phyloP scores from a whole-genome alignment of 805 yeast species.

The Kuraishia hungarica region DNA sequence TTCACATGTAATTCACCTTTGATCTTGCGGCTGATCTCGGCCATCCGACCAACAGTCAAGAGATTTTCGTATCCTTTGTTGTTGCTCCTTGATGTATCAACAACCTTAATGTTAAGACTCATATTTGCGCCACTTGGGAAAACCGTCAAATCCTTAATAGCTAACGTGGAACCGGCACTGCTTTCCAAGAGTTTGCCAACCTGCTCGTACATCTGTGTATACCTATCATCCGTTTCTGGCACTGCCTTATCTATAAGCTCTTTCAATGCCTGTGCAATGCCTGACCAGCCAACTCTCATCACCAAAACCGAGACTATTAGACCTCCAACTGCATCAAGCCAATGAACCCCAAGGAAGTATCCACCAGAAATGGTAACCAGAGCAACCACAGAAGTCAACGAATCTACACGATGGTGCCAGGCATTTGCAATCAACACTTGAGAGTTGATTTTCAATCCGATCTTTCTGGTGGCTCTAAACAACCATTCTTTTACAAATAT shows the following conservation, averaged over 20 bases:
- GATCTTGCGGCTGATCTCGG: constrained; percentile 17
- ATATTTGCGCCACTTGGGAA: constrained; percentile 49
- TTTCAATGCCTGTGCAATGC: constrained; percentile 57
- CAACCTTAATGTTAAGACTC: constrained; percentile 25
- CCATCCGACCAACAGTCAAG: constrained; percentile 24
- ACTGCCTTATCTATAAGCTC: constrained; percentile 76
- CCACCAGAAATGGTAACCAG: constrained; percentile 83
- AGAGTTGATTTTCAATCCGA: constrained; percentile 73
- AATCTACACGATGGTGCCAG: constrained; percentile 97
- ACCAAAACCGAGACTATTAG: constrained; percentile 74
- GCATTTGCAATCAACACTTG: constrained; percentile 94
- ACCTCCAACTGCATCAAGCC: constrained; percentile 93
- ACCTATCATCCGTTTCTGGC: constrained; percentile 40
- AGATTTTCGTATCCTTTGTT: constrained; percentile 17
- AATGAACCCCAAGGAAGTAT: constrained; percentile 62
- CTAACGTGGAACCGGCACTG: constrained; percentile 18
- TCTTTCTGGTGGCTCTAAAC: constrained; percentile 70
- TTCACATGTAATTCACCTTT: constrained; percentile 22
- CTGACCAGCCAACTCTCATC: constrained; percentile 75
- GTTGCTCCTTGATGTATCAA: constrained; percentile 22
- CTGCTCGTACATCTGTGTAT: constrained; percentile 26
- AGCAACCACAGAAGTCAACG: constrained; percentile 87
- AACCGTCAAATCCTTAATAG: constrained; percentile 32
- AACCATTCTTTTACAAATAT: constrained; percentile 84
- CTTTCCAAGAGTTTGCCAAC: constrained; percentile 25